Evolutionary conservation across 2,329 filamentous ascomycete genomes (phyloP).

Genomic region (Amylocarpus encephaloides): DNA sequence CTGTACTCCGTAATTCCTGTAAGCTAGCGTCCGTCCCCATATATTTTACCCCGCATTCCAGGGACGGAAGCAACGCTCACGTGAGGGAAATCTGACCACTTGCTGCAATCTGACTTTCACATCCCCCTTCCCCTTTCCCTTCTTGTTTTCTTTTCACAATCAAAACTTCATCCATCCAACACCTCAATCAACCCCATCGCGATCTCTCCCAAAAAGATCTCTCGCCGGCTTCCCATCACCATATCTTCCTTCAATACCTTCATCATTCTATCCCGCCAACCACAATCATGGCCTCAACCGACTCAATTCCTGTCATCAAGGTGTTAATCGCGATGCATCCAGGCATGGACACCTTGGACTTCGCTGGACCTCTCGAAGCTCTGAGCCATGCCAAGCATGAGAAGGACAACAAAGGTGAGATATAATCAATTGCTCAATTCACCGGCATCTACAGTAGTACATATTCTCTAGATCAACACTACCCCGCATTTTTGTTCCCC

Average conservation of each 20-base stretch:
- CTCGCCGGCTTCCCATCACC: no score
- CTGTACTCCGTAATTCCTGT: no score
- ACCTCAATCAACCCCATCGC: neutral
- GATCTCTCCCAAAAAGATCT: no score
- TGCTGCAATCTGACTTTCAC: slow-evolving; percentile 1
- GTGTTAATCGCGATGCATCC: slow-evolving; percentile 52
- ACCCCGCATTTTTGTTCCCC: slow-evolving; percentile 5
- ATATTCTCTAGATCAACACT: slow-evolving; percentile 3
- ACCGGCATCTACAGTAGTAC: neutral
- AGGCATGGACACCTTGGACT: slow-evolving; percentile 50
- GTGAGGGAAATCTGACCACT: slow-evolving; percentile 10
- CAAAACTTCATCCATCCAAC: neutral
- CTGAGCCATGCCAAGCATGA: slow-evolving; percentile 48
- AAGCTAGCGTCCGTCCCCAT: neutral
- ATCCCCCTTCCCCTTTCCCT: slow-evolving; percentile 1
- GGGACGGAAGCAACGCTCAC: slow-evolving; percentile 6
- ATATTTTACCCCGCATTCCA: slow-evolving; percentile 12
- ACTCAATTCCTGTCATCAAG: slow-evolving; percentile 40
- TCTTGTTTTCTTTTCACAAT: neutral
- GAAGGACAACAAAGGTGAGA: slow-evolving; percentile 43
- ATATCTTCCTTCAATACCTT: slow-evolving; percentile 7
- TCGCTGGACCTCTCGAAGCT: slow-evolving; percentile 52
- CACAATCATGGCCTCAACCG: slow-evolving; percentile 30
- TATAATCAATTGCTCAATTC: slow-evolving; percentile 9
- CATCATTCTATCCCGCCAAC: slow-evolving; percentile 10